A percentile compares a stretch with the other conserved stretches of the same genome.
phyloP scores from a whole-genome alignment of 345 rosid genomes.

The Boechera stricta region DNA sequence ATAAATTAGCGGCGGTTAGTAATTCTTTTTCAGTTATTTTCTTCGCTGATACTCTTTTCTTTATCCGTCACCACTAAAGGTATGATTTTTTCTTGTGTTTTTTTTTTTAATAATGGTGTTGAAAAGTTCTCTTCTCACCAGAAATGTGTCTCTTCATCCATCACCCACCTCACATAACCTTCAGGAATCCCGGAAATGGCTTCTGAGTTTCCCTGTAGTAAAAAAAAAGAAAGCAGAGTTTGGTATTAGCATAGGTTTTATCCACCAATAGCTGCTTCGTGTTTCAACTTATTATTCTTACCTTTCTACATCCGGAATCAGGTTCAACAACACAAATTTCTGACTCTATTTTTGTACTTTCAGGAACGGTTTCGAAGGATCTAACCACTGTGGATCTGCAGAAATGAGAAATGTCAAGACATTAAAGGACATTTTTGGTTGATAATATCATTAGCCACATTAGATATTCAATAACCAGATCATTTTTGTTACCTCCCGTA shows the following conservation, averaged over 20 bases:
- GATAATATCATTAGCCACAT: background rate
- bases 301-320: slow-evolving; percentile 56
- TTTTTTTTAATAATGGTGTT: background rate
- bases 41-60: slow-evolving; percentile 11
- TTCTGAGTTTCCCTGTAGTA: slow-evolving; percentile 53
- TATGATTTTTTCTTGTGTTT: background rate
- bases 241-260: background rate
- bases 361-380: slow-evolving; percentile 61
- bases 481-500: slow-evolving; percentile 60
- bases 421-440: background rate
- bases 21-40: slow-evolving; percentile 23
- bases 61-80: slow-evolving; percentile 35
- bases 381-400: slow-evolving; percentile 68
- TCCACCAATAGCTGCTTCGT: slow-evolving; percentile 2
- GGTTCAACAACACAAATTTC: slow-evolving; percentile 54
- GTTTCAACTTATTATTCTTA: slow-evolving; percentile 35
- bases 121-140: slow-evolving; percentile 33
- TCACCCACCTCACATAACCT: slow-evolving; percentile 72
- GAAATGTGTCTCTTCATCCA: slow-evolving; percentile 54
- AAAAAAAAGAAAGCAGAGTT: slow-evolving; percentile 4
- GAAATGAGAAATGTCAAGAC: background rate
- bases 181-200: slow-evolving; percentile 48
- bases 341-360: slow-evolving; percentile 48
- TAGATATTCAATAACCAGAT: background rate
- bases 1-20: slow-evolving; percentile 37